Conservation (phyloP, 2,329 filamentous ascomycete genomes). For the Aspergillus uvarum region DNA sequence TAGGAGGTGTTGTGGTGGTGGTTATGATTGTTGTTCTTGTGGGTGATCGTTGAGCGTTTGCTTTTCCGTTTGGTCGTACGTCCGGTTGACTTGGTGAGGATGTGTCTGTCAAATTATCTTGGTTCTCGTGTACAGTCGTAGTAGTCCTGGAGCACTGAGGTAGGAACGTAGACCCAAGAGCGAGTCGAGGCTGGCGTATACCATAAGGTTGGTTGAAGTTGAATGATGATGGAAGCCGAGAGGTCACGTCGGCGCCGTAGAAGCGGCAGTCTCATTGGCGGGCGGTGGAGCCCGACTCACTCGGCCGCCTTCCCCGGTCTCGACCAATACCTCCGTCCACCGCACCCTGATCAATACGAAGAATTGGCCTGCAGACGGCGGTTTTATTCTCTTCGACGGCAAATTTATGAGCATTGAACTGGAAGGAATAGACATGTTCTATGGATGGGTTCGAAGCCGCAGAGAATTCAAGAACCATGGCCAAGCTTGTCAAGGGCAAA, state of each 20-base stretch:
- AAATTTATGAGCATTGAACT: too few relatives aligned
- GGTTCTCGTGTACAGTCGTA: background rate
- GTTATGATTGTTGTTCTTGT: conserved; percentile 5
- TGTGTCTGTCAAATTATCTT: background rate
- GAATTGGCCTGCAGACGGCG: too few relatives aligned
- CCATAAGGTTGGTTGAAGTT: background rate
- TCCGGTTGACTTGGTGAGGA: background rate
- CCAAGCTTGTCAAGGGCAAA: too few relatives aligned
- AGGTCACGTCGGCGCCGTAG: background rate
- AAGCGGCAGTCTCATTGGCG: background rate
- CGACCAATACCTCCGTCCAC: background rate
- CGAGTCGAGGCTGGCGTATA: background rate
- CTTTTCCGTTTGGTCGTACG: background rate
- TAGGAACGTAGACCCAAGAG: background rate
- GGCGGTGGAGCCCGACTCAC: background rate
- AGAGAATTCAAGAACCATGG: too few relatives aligned
- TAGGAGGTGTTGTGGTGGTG: conserved; percentile 14
- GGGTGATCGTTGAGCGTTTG: background rate
- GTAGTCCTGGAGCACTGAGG: background rate
- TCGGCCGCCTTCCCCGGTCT: background rate
- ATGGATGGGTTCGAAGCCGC: too few relatives aligned
- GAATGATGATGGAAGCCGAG: background rate
- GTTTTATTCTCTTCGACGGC: too few relatives aligned
- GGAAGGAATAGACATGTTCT: too few relatives aligned
- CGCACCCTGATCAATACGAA: too few relatives aligned